A percentile compares a stretch with the other conserved stretches of the same genome.
These are phyloP conservation scores for Hyaloscypha variabilis DNA, from an alignment of 495 filamentous ascomycete genomes.

Conservation along the genomic window DNA sequence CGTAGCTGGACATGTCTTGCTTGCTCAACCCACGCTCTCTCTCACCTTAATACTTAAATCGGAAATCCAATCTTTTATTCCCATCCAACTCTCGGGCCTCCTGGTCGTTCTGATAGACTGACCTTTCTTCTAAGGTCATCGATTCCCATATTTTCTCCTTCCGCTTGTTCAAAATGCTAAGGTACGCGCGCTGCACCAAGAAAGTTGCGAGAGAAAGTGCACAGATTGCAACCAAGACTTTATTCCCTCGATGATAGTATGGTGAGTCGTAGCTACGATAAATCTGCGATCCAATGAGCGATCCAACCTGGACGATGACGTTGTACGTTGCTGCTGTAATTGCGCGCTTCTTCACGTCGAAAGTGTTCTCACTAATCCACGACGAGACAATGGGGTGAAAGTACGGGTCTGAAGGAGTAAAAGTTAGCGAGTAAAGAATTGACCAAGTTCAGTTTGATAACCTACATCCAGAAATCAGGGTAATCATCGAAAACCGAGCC, in stretches of 20 bases:
- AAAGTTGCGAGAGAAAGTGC: conserved; percentile 38
- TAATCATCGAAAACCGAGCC: conserved; percentile 43
- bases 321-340: conserved; percentile 50
- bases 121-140: conserved; percentile 38
- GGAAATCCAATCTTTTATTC: conserved; percentile 44
- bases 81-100: conserved; percentile 38
- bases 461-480: conserved; percentile 39
- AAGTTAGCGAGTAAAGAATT: neutral
- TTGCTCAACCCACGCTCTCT: neutral
- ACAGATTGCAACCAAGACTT: conserved; percentile 39
- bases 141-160: conserved; percentile 41
- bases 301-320: conserved; percentile 43
- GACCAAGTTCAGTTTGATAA: neutral
- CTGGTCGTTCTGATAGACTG: conserved; percentile 38
- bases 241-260: conserved; percentile 45
- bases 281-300: conserved; percentile 39
- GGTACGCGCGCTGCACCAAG: conserved; percentile 35
- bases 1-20: neutral
- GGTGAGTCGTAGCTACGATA: conserved; percentile 40
- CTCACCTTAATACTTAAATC: conserved; percentile 31
- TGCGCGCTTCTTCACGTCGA: conserved; percentile 43
- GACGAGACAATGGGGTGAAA: conserved; percentile 47
- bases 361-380: conserved; percentile 46
- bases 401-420: conserved; percentile 40
- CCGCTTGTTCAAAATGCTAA: conserved; percentile 38